phyloP scores from a whole-genome alignment of 2,329 filamentous ascomycete genomes.

The Ilyonectria robusta region DNA sequence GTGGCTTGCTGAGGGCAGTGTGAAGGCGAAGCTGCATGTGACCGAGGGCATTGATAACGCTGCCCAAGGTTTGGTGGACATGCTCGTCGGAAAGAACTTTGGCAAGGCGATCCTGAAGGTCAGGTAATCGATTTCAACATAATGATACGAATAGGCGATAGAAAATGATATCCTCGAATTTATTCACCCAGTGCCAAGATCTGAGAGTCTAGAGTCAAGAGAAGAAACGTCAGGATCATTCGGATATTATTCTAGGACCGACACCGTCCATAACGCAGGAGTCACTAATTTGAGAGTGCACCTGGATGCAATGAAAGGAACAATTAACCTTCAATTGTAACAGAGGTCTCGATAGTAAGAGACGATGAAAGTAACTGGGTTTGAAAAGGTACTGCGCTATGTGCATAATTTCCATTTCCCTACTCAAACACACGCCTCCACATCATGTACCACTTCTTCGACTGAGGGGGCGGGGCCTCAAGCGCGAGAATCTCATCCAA shows the following conservation, averaged over 20 bases:
- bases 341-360: not conserved
- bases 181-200: not conserved
- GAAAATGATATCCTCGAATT: not conserved
- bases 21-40: conserved; percentile 78
- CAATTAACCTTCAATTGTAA: no score
- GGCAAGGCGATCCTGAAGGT: conserved; percentile 86
- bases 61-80: conserved; percentile 79
- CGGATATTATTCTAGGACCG: no score
- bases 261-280: no score
- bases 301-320: no score
- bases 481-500: conserved; percentile 24
- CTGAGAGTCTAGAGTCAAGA: not conserved
- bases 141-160: not conserved
- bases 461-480: conserved; percentile 9
- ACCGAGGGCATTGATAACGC: conserved; percentile 87
- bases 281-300: no score
- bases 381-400: not conserved
- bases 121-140: conserved; percentile 22
- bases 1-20: conserved; percentile 82
- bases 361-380: not conserved
- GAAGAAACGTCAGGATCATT: no score
- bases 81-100: conserved; percentile 85
- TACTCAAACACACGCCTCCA: conserved; percentile 28
- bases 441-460: conserved; percentile 26
- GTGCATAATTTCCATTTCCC: no score